A percentile compares a stretch with the other conserved stretches of the same genome.
phyloP scores from a whole-genome alignment of 2,329 filamentous ascomycete genomes.

The Tolypocladium ovalisporum region DNA sequence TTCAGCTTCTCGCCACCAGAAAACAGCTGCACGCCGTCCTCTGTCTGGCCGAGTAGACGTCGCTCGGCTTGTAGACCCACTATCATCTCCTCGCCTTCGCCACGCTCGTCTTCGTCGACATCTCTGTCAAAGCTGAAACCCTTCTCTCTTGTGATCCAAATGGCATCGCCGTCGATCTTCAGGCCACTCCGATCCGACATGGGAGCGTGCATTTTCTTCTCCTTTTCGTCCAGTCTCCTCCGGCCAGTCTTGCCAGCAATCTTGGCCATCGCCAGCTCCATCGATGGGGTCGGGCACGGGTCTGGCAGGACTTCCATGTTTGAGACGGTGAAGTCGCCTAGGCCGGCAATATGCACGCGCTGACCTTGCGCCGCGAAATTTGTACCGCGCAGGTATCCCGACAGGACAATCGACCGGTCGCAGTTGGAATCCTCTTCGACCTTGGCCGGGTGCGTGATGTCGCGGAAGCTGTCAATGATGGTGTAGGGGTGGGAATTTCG shows the following conservation, averaged over 20 bases:
- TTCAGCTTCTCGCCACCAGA: constrained; percentile 61
- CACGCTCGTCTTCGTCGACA: constrained; percentile 60
- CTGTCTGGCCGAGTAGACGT: constrained; percentile 69
- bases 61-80: constrained; percentile 78
- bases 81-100: constrained; percentile 92
- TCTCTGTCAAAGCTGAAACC: constrained; percentile 65
- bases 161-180: constrained; percentile 91
- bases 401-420: constrained; percentile 81
- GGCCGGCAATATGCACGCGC: constrained; percentile 80
- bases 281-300: constrained; percentile 86
- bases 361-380: constrained; percentile 84
- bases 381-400: constrained; percentile 87
- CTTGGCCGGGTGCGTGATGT: constrained; percentile 85
- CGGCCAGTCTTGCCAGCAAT: constrained; percentile 71
- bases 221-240: constrained; percentile 83
- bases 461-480: constrained; percentile 85
- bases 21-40: constrained; percentile 78
- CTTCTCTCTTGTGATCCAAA: constrained; percentile 69
- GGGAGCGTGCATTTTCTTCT: constrained; percentile 90
- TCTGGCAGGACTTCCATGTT: constrained; percentile 83
- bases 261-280: constrained; percentile 80
- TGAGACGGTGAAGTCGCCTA: constrained; percentile 78
- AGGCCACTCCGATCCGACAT: constrained; percentile 97
- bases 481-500: constrained; percentile 93
- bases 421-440: constrained; percentile 84